Percentiles rank a stretch among this genome's conserved stretches.
Conservation (phyloP, 805 yeast species). For the Barnettozyma vustinii region DNA sequence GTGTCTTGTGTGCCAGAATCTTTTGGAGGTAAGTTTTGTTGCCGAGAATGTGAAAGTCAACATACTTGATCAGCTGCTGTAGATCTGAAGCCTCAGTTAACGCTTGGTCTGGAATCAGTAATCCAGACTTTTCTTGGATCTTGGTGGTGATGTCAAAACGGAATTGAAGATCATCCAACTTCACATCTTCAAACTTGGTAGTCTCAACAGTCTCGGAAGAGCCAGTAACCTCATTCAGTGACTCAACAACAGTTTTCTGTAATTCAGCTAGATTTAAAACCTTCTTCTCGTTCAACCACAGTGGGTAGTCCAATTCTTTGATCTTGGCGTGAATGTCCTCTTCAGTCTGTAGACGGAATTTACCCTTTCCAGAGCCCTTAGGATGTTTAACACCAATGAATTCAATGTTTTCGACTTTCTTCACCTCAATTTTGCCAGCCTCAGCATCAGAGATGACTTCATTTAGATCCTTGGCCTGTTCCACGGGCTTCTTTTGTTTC, state of each 20-base stretch:
- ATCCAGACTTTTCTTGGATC: conserved; percentile 34
- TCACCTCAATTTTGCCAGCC: conserved; percentile 22
- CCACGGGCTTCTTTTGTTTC: conserved; percentile 14
- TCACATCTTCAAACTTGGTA: conserved; percentile 12
- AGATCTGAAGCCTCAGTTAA: conserved; percentile 23
- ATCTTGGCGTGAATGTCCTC: conserved; percentile 3
- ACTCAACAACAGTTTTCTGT: conserved; percentile 18
- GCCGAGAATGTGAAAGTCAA: conserved; percentile 6
- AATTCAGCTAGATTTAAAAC: conserved; percentile 23
- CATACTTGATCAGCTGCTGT: conserved; percentile 3
- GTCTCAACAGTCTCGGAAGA: conserved; percentile 1
- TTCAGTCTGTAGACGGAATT: conserved; percentile 7
- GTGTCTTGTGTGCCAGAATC: conserved; percentile 8
- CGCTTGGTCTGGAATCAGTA: conserved; percentile 32
- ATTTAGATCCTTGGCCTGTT: conserved; percentile 20
- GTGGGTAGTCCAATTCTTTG: conserved; percentile 6
- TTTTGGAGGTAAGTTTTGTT: conserved; percentile 8
- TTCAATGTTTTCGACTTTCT: conserved; percentile 23
- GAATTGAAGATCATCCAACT: conserved; percentile 24
- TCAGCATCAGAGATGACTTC: conserved; percentile 34
- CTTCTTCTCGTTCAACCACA: conserved; percentile 29
- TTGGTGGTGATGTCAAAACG: conserved; percentile 32
- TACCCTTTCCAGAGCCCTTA: conserved; percentile 9
- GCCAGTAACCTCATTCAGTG: conserved; percentile 15
- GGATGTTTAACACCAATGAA: conserved; percentile 18